Percentiles rank a stretch among this genome's conserved stretches.
Evolutionary conservation across 352 stramenopile species (phyloP).

Genomic region (Globisporangium ultimum): DNA sequence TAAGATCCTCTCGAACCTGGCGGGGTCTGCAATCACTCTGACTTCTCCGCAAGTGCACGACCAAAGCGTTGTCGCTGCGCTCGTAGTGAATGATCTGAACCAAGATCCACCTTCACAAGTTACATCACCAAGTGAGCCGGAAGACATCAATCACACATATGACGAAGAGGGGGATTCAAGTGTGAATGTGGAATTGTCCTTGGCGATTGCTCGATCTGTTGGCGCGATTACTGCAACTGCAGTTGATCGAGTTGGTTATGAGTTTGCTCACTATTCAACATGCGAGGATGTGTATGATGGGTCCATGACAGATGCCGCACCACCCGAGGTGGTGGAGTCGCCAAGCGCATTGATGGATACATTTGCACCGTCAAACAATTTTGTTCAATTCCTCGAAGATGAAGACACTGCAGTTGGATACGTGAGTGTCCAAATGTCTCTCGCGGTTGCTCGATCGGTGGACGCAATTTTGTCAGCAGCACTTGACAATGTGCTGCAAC

Average conservation of each 20-base stretch:
- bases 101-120: background rate
- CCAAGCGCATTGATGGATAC: too few relatives aligned
- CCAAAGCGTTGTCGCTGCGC: background rate
- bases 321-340: too few relatives aligned
- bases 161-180: too few relatives aligned
- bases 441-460: slow-evolving; percentile 22
- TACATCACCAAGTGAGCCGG: background rate
- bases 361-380: too few relatives aligned
- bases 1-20: slow-evolving; percentile 18
- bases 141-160: background rate
- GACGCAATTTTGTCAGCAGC: slow-evolving; percentile 21
- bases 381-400: background rate
- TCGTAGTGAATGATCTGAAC: background rate
- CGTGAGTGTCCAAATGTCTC: slow-evolving; percentile 21
- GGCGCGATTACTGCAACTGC: too few relatives aligned
- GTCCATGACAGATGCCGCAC: too few relatives aligned
- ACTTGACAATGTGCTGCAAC: slow-evolving; percentile 15
- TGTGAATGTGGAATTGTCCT: too few relatives aligned
- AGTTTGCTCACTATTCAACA: too few relatives aligned
- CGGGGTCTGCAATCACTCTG: background rate
- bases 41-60: background rate
- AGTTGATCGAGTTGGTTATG: too few relatives aligned
- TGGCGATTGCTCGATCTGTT: too few relatives aligned
- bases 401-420: background rate
- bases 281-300: too few relatives aligned